Conservation (phyloP, 768 basidiomycete genomes). For the Pholiota conissans region DNA sequence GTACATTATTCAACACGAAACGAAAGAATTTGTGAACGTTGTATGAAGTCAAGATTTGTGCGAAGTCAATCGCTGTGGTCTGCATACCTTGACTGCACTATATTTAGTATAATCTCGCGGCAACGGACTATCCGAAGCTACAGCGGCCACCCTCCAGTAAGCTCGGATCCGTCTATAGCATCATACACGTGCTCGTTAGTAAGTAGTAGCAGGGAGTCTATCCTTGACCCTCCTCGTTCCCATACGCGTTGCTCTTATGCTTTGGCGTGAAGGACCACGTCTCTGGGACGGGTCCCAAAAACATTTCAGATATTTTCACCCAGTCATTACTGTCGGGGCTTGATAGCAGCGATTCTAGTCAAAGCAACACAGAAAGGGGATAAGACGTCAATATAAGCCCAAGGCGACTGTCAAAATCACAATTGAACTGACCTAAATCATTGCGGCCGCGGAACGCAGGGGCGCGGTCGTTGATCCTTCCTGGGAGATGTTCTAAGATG, state of each 20-base stretch:
- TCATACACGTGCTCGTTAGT: no score
- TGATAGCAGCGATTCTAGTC: slow-evolving; percentile 82
- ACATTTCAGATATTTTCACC: slow-evolving; percentile 95
- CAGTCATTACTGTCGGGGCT: slow-evolving; percentile 81
- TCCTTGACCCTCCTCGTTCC: slow-evolving; percentile 59
- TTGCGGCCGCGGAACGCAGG: slow-evolving; percentile 85
- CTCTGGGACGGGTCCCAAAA: slow-evolving; percentile 84
- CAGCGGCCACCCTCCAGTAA: no score
- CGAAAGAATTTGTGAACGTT: no score
- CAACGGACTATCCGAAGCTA: no score
- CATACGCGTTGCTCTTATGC: slow-evolving; percentile 89
- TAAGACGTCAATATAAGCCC: neutral
- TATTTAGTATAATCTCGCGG: no score
- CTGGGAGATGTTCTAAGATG: slow-evolving; percentile 79
- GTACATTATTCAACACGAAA: no score
- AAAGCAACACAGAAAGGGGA: neutral
- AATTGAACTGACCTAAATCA: slow-evolving; percentile 69
- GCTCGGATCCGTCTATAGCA: no score
- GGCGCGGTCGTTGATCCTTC: slow-evolving; percentile 86
- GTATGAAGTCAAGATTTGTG: no score
- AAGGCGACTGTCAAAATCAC: neutral
- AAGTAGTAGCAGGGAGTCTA: no score
- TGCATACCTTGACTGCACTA: no score
- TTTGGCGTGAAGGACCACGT: slow-evolving; percentile 88
- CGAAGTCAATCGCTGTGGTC: no score